Evolutionary conservation across 768 basidiomycete species (phyloP).

Genomic region (Boletellus sp.): DNA sequence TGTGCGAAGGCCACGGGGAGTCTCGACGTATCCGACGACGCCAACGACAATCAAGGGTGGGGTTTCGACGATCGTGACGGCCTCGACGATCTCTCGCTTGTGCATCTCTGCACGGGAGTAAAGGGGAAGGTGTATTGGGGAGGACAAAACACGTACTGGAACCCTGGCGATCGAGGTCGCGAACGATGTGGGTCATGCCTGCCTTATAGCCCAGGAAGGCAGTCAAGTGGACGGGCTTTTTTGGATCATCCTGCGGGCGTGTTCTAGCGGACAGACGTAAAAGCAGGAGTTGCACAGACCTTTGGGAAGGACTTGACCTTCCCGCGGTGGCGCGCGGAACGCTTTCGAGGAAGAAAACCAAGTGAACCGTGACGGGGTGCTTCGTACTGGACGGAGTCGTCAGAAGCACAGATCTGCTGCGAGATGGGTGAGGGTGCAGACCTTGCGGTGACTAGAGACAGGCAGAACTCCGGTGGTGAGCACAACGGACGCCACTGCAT

Average conservation of each 20-base stretch:
- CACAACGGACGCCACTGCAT: not conserved
- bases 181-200: slow-evolving; percentile 99
- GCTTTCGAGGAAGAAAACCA: slow-evolving; percentile 95
- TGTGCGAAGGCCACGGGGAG: slow-evolving; percentile 96
- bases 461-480: not conserved
- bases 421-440: slow-evolving; percentile 33
- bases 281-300: slow-evolving; percentile 43
- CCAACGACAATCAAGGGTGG: slow-evolving; percentile 96
- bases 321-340: slow-evolving; percentile 94
- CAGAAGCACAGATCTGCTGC: slow-evolving; percentile 4
- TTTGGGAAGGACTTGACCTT: slow-evolving; percentile 99
- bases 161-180: slow-evolving; percentile 98
- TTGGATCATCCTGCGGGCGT: slow-evolving; percentile 85
- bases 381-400: slow-evolving; percentile 69
- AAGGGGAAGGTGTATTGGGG: not conserved
- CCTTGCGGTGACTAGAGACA: slow-evolving; percentile 79
- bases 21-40: slow-evolving; percentile 99
- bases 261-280: slow-evolving; percentile 7
- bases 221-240: slow-evolving; percentile 98
- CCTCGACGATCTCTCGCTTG: slow-evolving; percentile 99
- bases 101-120: slow-evolving; percentile 82
- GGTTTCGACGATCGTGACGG: slow-evolving; percentile 92
- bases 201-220: slow-evolving; percentile 99
- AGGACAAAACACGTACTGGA: slow-evolving; percentile 71
- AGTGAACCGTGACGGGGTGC: slow-evolving; percentile 97